Base-by-base conservation (phyloP, 2,329 filamentous ascomycete genomes). In the Colletotrichum sp. region DNA sequence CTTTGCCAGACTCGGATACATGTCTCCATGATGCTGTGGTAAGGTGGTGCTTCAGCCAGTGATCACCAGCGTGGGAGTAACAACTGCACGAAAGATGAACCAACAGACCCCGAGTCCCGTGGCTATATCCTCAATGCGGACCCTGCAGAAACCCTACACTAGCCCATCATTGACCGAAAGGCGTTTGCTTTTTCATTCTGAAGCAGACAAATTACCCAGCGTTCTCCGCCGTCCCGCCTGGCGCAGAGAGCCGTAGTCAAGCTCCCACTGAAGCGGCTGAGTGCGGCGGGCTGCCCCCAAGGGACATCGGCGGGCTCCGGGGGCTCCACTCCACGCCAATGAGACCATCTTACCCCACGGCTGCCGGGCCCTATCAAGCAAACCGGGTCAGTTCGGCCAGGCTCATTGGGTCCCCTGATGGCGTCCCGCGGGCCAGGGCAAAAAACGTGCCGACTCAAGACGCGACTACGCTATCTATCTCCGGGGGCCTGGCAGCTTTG, bases 251-350 rank as follows among this genome's bases (percentile, higher is more conserved):
- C 72, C 72, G 72, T 63, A 26, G 60, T n/a, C 24, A 57, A 44
- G n/a, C 62, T 64, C 62, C n/a, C 62, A 64, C 34, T 64, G 32
- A 49, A 69, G 70, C 70, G 74, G 70, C 74, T 76, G 74, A 57
- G 67, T 68, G 73, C 73, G 73, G 73, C 73, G 73, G 34, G n/a
- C 30, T 76, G 57, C 73, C 63, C 49, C 60, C 57, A 62, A 79
- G 70, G 81, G 81, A 79, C 60, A 77, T 82, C 82, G 82, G 82
- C 82, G 82, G 81, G 78, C 79, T 83, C 82, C 82, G 82, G 79
- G 76, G 70, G 71, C 44, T 76, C 74, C 77, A 74, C 71, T 66
- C 70, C 21, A 69, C 68, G n/a, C 65, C 68, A 68, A 72, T 77
- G 44, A 76, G 76, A 57, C 72, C 76, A 77, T 77, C 75, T 63